phyloP scores from a whole-genome alignment of 1,284 basidiomycete genomes.

The Cystobasidium sp. region DNA sequence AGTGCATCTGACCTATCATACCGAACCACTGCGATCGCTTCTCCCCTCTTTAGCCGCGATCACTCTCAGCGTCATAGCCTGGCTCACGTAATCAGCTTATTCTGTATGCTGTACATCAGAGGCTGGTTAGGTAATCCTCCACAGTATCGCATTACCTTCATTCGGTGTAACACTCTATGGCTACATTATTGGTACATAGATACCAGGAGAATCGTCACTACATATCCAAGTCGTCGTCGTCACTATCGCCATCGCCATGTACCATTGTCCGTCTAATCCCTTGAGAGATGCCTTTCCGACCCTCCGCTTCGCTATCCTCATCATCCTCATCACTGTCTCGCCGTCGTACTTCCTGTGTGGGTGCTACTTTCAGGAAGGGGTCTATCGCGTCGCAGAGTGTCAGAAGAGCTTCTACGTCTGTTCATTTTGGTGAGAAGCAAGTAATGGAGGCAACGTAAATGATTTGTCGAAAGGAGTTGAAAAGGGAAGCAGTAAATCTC shows the following conservation, averaged over 20 bases:
- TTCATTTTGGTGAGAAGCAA: not conserved
- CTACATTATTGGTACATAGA: not conserved
- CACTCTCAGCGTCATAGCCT: too few species aligned
- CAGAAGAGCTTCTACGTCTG: conserved; percentile 51
- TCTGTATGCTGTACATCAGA: too few species aligned
- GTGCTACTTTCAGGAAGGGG: conserved; percentile 49
- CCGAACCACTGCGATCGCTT: too few species aligned
- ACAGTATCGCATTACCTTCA: too few species aligned
- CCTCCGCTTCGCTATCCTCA: conserved; percentile 48
- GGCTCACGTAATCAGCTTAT: too few species aligned
- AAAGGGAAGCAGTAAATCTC: too few species aligned
- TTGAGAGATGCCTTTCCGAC: conserved; percentile 46
- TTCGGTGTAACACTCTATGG: too few species aligned
- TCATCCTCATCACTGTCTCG: conserved; percentile 41
- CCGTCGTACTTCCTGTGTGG: conserved; percentile 15
- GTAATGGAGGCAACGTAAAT: not conserved
- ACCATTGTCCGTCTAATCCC: conserved; percentile 28
- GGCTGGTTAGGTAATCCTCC: too few species aligned
- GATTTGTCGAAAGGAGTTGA: too few species aligned
- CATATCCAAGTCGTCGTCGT: conserved; percentile 51
- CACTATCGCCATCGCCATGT: not conserved
- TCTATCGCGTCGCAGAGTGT: conserved; percentile 52
- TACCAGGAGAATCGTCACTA: conserved; percentile 13
- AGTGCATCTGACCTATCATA: not conserved
- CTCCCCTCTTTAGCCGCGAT: too few species aligned